These are phyloP conservation scores for Usnea hakonensis DNA, from an alignment of 495 filamentous ascomycete genomes.

Conservation along the genomic window DNA sequence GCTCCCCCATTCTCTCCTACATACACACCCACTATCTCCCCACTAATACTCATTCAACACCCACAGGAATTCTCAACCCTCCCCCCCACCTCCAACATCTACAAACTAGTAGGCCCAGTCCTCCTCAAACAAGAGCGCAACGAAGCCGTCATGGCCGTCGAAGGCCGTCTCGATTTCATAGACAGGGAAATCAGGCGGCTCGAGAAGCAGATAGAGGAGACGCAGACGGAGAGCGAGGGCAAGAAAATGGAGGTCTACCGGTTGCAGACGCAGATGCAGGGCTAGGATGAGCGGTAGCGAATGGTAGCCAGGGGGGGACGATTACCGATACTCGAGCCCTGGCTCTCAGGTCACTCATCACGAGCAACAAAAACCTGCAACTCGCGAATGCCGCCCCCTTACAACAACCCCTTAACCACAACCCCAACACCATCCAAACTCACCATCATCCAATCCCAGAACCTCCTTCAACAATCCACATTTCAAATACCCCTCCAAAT, in stretches of 20 bases:
- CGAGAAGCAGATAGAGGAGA: conserved; percentile 70
- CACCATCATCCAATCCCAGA: too few species aligned
- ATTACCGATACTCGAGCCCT: too few species aligned
- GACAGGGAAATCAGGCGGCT: conserved; percentile 83
- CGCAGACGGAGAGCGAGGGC: conserved; percentile 73
- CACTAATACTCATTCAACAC: not conserved
- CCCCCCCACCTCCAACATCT: conserved; percentile 76
- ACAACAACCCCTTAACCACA: too few species aligned
- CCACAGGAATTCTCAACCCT: conserved; percentile 71
- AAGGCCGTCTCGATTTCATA: conserved; percentile 85
- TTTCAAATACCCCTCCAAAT: too few species aligned
- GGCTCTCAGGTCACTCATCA: too few species aligned
- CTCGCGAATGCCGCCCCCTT: too few species aligned
- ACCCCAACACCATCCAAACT: too few species aligned
- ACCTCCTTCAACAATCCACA: too few species aligned
- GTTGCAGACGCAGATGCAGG: conserved; percentile 18
- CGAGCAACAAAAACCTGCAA: too few species aligned
- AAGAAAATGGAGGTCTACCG: conserved; percentile 54
- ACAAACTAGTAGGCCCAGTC: conserved; percentile 89
- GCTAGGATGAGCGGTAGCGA: not conserved
- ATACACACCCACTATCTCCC: not conserved
- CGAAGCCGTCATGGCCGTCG: conserved; percentile 83
- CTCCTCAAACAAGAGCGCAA: conserved; percentile 86
- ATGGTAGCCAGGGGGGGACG: too few species aligned
- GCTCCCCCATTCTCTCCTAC: not conserved